Percentiles rank a stretch among this genome's conserved stretches.
Evolutionary conservation across 805 yeast genomes (phyloP).

Genomic region (Candida orba): DNA sequence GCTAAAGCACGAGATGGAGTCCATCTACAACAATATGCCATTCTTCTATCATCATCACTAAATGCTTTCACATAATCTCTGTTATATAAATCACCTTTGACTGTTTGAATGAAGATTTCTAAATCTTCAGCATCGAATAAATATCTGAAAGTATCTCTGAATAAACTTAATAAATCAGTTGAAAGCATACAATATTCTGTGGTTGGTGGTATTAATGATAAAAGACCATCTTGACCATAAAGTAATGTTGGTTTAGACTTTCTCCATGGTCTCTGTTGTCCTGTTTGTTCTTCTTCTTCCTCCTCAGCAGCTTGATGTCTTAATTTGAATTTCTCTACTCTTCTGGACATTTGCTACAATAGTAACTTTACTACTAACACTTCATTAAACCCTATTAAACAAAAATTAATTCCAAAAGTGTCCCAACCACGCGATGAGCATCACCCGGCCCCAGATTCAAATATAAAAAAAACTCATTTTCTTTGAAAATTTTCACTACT

Average conservation of each 20-base stretch:
- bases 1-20: conserved; percentile 76
- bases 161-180: conserved; percentile 17
- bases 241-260: background rate
- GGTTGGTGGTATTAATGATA: conserved; percentile 12
- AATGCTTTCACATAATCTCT: conserved; percentile 71
- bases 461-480: background rate
- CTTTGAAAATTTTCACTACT: conserved; percentile 9
- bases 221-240: conserved; percentile 2
- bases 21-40: conserved; percentile 82
- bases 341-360: conserved; percentile 16
- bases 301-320: conserved; percentile 7
- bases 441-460: conserved; percentile 3
- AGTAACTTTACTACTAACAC: too few species aligned
- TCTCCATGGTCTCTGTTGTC: background rate
- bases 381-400: background rate
- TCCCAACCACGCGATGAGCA: conserved; percentile 7
- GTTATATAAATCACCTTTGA: conserved; percentile 61
- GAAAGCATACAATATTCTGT: conserved; percentile 18
- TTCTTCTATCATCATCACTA: conserved; percentile 50
- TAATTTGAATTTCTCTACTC: conserved; percentile 14
- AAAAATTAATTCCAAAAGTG: background rate
- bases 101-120: conserved; percentile 48
- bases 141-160: conserved; percentile 16
- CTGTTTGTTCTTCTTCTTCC: conserved; percentile 4
- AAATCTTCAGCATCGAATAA: conserved; percentile 19